Conservation (phyloP, 2,329 filamentous ascomycete genomes). For the Podosphaera xanthii region DNA sequence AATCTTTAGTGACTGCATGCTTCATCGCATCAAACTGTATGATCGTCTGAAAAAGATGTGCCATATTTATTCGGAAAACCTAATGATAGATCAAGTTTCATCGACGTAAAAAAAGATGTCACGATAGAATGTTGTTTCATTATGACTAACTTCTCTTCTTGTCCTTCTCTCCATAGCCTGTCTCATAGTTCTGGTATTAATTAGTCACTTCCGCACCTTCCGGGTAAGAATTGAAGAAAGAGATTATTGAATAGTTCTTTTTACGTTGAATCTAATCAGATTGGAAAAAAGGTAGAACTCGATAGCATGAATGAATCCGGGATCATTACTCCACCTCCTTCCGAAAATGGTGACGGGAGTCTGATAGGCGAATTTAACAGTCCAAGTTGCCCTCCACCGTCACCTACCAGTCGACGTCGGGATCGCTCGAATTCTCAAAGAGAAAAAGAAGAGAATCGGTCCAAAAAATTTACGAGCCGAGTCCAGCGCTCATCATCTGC, state of each 20-base stretch:
- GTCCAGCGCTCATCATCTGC: constrained; percentile 9
- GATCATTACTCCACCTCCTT: constrained; percentile 2
- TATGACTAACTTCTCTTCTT: neutral
- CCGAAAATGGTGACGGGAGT: constrained; percentile 1
- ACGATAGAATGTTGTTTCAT: neutral
- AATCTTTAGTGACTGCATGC: neutral
- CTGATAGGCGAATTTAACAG: neutral
- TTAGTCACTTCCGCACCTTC: neutral
- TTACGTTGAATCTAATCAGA: neutral
- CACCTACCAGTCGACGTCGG: constrained; percentile 10
- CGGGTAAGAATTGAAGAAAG: neutral
- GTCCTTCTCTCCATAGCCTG: neutral
- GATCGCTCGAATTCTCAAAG: constrained; percentile 9
- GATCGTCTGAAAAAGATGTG: neutral
- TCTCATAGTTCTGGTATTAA: neutral
- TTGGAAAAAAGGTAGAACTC: neutral
- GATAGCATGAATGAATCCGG: neutral
- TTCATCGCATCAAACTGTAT: neutral
- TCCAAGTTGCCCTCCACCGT: constrained; percentile 5
- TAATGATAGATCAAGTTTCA: neutral
- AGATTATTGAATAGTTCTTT: neutral
- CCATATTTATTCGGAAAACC: neutral
- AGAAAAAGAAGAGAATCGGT: constrained; percentile 12
- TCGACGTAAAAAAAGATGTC: neutral
- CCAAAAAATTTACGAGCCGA: constrained; percentile 11